Conservation (phyloP, 2,329 filamentous ascomycete genomes). For the Claviceps paspali region DNA sequence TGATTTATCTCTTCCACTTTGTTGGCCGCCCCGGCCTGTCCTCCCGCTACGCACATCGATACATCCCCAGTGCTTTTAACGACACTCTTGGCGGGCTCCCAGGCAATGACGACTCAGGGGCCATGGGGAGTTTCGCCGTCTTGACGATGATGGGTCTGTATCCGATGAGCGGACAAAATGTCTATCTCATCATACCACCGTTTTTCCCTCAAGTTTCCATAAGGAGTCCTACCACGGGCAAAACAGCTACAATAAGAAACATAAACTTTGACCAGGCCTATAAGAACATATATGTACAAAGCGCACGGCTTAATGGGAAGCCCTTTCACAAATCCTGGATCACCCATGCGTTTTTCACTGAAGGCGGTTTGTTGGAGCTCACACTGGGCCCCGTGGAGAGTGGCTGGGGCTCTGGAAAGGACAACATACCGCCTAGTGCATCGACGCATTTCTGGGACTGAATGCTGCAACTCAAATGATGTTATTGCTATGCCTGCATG, state of each 20-base stretch:
- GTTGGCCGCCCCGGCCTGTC: constrained; percentile 45
- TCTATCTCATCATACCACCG: constrained; percentile 36
- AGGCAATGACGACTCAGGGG: constrained; percentile 37
- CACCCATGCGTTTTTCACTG: constrained; percentile 40
- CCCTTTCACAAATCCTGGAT: constrained; percentile 44
- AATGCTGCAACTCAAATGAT: no score
- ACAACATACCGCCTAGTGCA: constrained; percentile 10
- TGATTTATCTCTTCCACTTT: constrained; percentile 47
- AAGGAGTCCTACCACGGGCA: constrained; percentile 12
- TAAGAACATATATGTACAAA: constrained; percentile 42
- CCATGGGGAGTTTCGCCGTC: constrained; percentile 37
- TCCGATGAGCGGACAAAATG: constrained; percentile 36
- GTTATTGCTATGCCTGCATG: no score
- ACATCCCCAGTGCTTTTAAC: constrained; percentile 57
- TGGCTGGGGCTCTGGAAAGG: constrained; percentile 6
- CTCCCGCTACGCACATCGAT: constrained; percentile 39
- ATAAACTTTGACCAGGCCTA: constrained; percentile 26
- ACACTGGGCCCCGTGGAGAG: constrained; percentile 37
- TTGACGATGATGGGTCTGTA: constrained; percentile 38
- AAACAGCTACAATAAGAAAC: constrained; percentile 16
- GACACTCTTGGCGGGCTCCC: constrained; percentile 42
- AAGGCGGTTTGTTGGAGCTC: constrained; percentile 42
- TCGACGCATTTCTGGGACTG: constrained; percentile 11
- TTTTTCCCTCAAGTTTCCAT: constrained; percentile 33
- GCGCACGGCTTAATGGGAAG: constrained; percentile 37